phyloP scores from a whole-genome alignment of 1,139 yeast genomes.

The Ogataea hybrid region DNA sequence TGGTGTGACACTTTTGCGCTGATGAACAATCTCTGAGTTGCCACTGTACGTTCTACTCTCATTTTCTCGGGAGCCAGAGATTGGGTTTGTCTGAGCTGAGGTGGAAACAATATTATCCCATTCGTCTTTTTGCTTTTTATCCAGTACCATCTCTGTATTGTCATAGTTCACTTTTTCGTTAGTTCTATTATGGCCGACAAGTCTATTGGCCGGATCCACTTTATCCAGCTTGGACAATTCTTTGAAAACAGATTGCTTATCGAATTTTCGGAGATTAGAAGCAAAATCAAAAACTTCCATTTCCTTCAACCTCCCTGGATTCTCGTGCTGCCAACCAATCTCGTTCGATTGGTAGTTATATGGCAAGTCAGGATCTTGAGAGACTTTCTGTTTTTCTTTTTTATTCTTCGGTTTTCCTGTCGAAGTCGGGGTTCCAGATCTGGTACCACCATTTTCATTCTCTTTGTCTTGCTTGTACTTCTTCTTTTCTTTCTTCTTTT shows the following conservation, averaged over 20 bases:
- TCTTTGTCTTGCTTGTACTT: conserved; percentile 23
- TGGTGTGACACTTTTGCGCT: conserved; percentile 19
- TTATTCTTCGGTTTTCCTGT: conserved; percentile 5
- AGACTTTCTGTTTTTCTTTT: conserved; percentile 12
- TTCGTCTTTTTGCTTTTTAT: conserved; percentile 43
- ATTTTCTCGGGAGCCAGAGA: not conserved
- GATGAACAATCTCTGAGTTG: conserved; percentile 10
- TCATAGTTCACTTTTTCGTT: conserved; percentile 48
- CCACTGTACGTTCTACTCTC: conserved; percentile 13
- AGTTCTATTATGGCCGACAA: conserved; percentile 72
- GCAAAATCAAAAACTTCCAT: conserved; percentile 83
- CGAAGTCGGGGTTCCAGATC: conserved; percentile 12
- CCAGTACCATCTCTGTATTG: conserved; percentile 72
- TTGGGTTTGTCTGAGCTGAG: conserved; percentile 1
- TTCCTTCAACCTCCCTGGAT: conserved; percentile 46
- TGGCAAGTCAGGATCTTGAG: conserved; percentile 20
- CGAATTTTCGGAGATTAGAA: conserved; percentile 78
- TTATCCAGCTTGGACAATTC: conserved; percentile 68
- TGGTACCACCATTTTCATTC: conserved; percentile 17
- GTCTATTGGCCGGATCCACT: conserved; percentile 56
- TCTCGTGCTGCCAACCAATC: conserved; percentile 51
- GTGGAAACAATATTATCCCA: conserved; percentile 44
- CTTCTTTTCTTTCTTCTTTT: conserved; percentile 29
- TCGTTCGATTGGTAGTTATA: conserved; percentile 24
- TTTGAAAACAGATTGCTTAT: conserved; percentile 76